Conservation (phyloP, 257 asterid genomes). For the Euphrasia confusa region DNA sequence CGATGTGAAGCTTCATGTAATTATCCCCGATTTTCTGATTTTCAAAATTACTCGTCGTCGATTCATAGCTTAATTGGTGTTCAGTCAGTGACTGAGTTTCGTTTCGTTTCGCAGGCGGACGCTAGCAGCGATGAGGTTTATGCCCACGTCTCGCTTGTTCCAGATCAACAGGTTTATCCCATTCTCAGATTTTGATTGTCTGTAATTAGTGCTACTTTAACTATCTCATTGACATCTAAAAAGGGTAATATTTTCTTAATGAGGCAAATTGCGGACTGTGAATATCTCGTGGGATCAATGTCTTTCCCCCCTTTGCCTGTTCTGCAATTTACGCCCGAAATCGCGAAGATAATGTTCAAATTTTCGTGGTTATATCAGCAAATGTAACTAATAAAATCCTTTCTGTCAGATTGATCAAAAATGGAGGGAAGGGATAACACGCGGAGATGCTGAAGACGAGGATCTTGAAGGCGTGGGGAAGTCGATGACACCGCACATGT, state of each 20-base stretch:
- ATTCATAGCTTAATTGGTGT: conserved; percentile 6
- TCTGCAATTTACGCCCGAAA: neutral
- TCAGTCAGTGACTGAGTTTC: neutral
- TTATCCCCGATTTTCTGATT: neutral
- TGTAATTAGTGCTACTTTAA: conserved; percentile 5
- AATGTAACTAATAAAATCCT: conserved; percentile 7
- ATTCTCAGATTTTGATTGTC: neutral
- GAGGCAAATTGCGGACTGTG: conserved; percentile 13
- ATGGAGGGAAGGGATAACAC: conserved; percentile 64
- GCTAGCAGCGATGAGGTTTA: conserved; percentile 80
- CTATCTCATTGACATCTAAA: conserved; percentile 15
- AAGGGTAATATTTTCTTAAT: conserved; percentile 20
- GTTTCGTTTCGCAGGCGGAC: conserved; percentile 57
- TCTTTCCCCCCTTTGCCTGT: conserved; percentile 5
- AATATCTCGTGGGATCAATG: conserved; percentile 26
- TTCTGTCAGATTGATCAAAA: conserved; percentile 43
- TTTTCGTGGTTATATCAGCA: conserved; percentile 7
- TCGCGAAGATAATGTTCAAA: conserved; percentile 4
- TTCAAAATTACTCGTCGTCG: neutral
- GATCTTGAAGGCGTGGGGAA: conserved; percentile 48
- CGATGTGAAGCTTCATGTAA: conserved; percentile 84
- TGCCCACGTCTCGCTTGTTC: conserved; percentile 77
- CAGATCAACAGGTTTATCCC: conserved; percentile 65
- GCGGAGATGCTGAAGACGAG: conserved; percentile 53
- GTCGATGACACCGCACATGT: conserved; percentile 82